Percentiles rank a stretch among this genome's conserved stretches.
Conservation (phyloP, 257 asterid species). For the Jasminum sambac region DNA sequence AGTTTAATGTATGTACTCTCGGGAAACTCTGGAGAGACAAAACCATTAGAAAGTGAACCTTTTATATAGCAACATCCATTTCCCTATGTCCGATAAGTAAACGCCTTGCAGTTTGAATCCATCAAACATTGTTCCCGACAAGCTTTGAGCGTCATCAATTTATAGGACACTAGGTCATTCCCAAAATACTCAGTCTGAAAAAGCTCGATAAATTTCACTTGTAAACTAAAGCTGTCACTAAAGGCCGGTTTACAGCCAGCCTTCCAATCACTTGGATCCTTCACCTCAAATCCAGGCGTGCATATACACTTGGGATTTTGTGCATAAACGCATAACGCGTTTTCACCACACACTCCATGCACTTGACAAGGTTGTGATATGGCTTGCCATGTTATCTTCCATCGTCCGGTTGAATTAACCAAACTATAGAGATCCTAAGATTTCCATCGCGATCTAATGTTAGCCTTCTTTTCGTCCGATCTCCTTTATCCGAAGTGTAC, state of each 20-base stretch:
- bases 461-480: constrained; percentile 34
- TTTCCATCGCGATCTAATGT: constrained; percentile 43
- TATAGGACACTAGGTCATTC: constrained; percentile 19
- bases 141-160: neutral
- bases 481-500: constrained; percentile 32
- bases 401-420: constrained; percentile 26
- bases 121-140: neutral
- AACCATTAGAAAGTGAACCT: neutral
- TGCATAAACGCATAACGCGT: constrained; percentile 30
- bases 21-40: neutral
- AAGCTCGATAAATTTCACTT: neutral
- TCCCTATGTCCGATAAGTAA: constrained; percentile 1
- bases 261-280: constrained; percentile 31
- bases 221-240: neutral
- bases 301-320: constrained; percentile 26
- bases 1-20: neutral
- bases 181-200: constrained; percentile 34
- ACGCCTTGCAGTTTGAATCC: neutral
- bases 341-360: constrained; percentile 40
- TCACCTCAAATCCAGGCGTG: constrained; percentile 31
- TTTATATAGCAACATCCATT: constrained; percentile 15
- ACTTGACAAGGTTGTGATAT: constrained; percentile 26
- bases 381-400: constrained; percentile 37
- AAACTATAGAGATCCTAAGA: constrained; percentile 39
- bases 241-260: constrained; percentile 30